Evolutionary conservation across 2,329 filamentous ascomycete genomes (phyloP), one percentile per base, ranked within the genome.

Genomic region (Aureobasidium lini): DNA sequence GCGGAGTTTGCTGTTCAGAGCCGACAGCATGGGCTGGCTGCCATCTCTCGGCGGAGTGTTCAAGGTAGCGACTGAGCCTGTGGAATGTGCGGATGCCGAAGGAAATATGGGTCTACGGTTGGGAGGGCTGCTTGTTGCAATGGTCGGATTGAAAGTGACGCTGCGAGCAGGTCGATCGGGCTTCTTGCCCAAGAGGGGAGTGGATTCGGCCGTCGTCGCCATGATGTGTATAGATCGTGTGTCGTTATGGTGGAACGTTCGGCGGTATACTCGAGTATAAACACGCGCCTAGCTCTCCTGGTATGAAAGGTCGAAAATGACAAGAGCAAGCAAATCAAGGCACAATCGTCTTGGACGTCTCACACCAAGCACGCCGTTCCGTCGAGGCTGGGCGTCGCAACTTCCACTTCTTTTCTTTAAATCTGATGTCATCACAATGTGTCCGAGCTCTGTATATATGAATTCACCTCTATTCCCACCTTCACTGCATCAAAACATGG

Each of bases 1-100:
- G 58, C 90, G 86, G 48, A 96, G 80, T 75, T 92, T 95, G 80
- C 80, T 93, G 75, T 96, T 96, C 66, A 96, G 76, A 3, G 88
- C 84, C 5, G 90, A 85, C 28, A 96, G 83, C 73, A 89, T 86
- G 4, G 85, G 84, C 71, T 65, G 77, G 62, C 57, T 74, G 72
- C 62, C 72, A 72, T 64, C 77, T 70, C 60, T 72, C 68, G 47
- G 73, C 47, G 59, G 68, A 62, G 72, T 73, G 23, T 76, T 71
- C 54, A 72, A 69, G 46, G 75, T 72, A 37, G 69, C 62, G 61
- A 68, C 60, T 34, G 64, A 59, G 37, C 62, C 60, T 57, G 68
- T 62, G 2, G 73, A 69, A 28, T 66, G 61, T 36, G 67, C 65
- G 34, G 67, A 65, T 29, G 69, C 67, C 32, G 68, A 65, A 42